These are phyloP conservation scores for Rubus parviflorus DNA, from an alignment of 306 rosid genomes.

Conservation along the genomic window DNA sequence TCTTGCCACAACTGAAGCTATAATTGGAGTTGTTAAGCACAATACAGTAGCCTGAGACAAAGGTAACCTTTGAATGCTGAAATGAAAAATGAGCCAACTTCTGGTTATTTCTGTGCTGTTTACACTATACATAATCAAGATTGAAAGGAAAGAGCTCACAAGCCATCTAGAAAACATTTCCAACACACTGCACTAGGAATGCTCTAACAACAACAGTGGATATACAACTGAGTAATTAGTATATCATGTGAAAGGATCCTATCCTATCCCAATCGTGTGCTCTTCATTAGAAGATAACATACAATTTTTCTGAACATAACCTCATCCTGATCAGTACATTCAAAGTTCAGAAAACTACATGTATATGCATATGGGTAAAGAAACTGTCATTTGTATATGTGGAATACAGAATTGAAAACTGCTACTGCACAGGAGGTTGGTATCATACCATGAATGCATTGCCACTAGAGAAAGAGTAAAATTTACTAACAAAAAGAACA, in stretches of 20 bases:
- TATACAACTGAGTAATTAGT: background rate
- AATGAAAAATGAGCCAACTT: conserved; percentile 25
- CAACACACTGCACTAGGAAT: background rate
- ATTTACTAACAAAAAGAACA: background rate
- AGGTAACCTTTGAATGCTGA: conserved; percentile 79
- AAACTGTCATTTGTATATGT: background rate
- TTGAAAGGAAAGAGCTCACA: background rate
- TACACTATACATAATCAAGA: conserved; percentile 7
- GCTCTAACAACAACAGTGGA: background rate
- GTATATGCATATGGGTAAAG: conserved; percentile 6
- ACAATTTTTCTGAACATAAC: background rate
- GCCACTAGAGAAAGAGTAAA: conserved; percentile 2
- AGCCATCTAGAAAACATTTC: background rate
- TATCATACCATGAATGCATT: conserved; percentile 1
- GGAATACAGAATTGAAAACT: conserved; percentile 1
- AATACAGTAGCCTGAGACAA: conserved; percentile 65
- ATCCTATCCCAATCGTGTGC: background rate
- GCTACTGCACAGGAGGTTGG: background rate
- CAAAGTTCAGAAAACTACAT: background rate
- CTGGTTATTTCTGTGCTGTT: conserved; percentile 20
- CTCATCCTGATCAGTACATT: background rate
- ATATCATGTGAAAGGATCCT: background rate
- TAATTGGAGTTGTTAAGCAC: conserved; percentile 64
- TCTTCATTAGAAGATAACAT: background rate
- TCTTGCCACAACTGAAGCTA: conserved; percentile 78